Base-by-base conservation (phyloP, 2,329 filamentous ascomycete species). In the Byssothecium circinans region DNA sequence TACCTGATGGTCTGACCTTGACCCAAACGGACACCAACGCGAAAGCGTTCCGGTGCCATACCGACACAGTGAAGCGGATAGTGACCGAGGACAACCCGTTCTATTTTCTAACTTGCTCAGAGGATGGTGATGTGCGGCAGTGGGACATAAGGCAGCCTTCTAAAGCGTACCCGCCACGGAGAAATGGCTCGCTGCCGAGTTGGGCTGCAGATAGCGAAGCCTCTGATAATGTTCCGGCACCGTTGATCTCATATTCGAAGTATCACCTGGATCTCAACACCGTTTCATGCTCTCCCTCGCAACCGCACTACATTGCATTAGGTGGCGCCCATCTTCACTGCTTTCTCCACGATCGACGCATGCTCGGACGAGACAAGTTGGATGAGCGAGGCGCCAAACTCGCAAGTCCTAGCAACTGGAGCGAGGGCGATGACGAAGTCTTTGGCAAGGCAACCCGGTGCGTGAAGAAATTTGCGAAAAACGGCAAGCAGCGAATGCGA, bases 281-380 rank as follows among this genome's bases (percentile, higher is more conserved):
- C 2, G 85, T 87, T 19, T 87, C 84, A 12, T 87, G 84, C 60
- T 85, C 84, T 6, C 75, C 81, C 3, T 84, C 77, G 41, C 84
- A 87, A 58, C 84, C 84, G 11, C 82, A 87, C 60, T 87, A 87
- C 59, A 87, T 87, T 57, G 85, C 84, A 7, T 70, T 87, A 12
- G 84, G 84, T 36, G 84, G 84, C n/a, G 81, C 82, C 7, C 84
- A 87, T 65, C 74, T 85, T 8, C 83, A 87, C 61, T 86, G 83
- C 63, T 86, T 87, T 61, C 74, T 87, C 25, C 84, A 87, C 61
- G 84, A 87, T 62, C 76, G 84, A 46, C 78, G 84, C 6, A 87
- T 87, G 84, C 72, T 83, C 18, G 83, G 84, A 5, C 76, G 84
- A 34, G 81, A 87, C 61, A 71, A 72, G 22, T 66, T 78, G 4